A percentile compares a stretch with the other conserved stretches of the same genome.
Conservation (phyloP, 495 filamentous ascomycete genomes). For the Aspergillus sparsus region DNA sequence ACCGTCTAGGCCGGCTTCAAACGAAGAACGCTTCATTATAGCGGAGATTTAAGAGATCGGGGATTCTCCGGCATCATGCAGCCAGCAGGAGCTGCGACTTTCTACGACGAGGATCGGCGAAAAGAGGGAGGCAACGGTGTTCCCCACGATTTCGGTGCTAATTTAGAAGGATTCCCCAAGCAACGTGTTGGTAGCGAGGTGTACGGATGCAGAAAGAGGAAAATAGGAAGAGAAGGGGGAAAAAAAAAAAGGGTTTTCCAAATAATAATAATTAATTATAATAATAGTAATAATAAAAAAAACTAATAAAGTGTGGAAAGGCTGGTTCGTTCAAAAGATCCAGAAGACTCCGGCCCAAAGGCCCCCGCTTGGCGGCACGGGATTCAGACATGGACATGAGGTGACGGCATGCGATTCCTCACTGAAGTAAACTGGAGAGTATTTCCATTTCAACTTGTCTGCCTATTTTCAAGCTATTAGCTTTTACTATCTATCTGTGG, state of each 20-base stretch:
- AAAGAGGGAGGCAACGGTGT: slow-evolving; percentile 5
- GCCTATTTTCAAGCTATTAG: not conserved
- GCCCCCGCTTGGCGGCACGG: not conserved
- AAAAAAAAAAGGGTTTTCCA: not conserved
- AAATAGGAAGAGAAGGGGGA: not conserved
- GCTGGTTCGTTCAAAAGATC: not conserved
- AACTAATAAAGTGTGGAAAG: not conserved
- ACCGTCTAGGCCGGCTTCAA: slow-evolving; percentile 42
- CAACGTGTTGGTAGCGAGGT: not conserved
- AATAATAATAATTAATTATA: not conserved
- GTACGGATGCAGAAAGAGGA: not conserved
- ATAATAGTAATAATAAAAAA: not conserved
- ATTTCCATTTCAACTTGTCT: not conserved
- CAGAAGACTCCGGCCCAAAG: not conserved
- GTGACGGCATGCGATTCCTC: not conserved
- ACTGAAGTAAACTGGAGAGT: too few species aligned
- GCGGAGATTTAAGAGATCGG: slow-evolving; percentile 29
- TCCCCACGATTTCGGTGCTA: not conserved
- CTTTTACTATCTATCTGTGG: too few species aligned
- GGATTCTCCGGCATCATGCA: slow-evolving; percentile 44
- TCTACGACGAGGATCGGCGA: slow-evolving; percentile 16
- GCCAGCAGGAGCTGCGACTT: slow-evolving; percentile 23
- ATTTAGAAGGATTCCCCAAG: not conserved
- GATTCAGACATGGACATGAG: not conserved
- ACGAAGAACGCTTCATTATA: slow-evolving; percentile 45